phyloP scores from a whole-genome alignment of 31 red algal species.

The Pterothamnion heteromorphum region DNA sequence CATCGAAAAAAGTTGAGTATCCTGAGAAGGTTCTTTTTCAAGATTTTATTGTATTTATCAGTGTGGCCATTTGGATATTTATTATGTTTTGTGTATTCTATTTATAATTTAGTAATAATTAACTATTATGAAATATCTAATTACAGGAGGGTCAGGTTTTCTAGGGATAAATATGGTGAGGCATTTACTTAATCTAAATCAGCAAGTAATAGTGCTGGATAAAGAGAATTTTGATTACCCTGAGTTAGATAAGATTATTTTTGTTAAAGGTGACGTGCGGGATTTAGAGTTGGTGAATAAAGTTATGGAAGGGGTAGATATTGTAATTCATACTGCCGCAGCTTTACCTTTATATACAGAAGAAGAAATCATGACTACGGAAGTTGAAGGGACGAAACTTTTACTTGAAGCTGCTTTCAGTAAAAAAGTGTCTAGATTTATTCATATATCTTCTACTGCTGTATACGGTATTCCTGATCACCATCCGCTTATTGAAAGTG shows the following conservation, averaged over 20 bases:
- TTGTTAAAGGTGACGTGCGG: neutral
- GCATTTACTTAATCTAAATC: neutral
- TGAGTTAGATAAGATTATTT: neutral
- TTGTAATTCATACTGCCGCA: conserved; percentile 9
- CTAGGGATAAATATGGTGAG: conserved; percentile 1
- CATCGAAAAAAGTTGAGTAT: too few species aligned
- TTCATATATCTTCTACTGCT: conserved; percentile 13
- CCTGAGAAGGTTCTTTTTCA: too few species aligned
- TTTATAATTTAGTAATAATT: neutral
- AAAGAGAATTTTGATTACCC: neutral
- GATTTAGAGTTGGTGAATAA: neutral
- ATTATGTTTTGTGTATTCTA: too few species aligned
- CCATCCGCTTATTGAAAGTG: neutral
- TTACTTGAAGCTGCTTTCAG: neutral
- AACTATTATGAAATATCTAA: neutral
- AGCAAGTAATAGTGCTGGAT: neutral
- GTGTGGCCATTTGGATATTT: too few species aligned
- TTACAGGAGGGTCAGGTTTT: neutral
- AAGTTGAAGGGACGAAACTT: neutral
- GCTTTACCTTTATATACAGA: neutral
- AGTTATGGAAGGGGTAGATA: neutral
- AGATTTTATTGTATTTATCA: too few species aligned
- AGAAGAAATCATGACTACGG: neutral
- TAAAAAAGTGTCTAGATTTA: neutral
- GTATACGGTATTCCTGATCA: conserved; percentile 11